Evolutionary conservation across 305 asterid genomes (phyloP), one percentile per base, ranked within the genome.

Genomic region (Solanum hybrid): DNA sequence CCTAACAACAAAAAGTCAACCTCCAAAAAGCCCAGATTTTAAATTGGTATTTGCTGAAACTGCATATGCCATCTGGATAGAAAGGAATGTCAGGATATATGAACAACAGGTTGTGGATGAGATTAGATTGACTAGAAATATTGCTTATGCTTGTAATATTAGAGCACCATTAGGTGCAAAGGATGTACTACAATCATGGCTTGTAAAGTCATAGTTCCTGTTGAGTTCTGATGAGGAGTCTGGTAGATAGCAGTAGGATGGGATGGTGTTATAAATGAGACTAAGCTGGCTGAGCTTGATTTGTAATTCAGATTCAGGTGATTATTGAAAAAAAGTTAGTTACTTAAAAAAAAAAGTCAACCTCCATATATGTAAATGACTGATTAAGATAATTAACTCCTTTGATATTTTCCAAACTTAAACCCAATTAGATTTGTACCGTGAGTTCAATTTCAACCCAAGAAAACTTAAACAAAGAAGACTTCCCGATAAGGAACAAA

Each of bases 381-480:
- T 64, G 85, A 60, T 80, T 64, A 80, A 38, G 84, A n/a, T 19
- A 60, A 11, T 51, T 15, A 64, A 88, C 73, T 78, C 73, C 42
- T 42, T n/a, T 6, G 26, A 32, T 15, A 88, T 37, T 34, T 78
- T 71, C 60, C 81, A 79, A 34, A 85, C 40, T 31, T 51, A 51
- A 79, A 37, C 64, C 64, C 7, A 7, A 37, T 36, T n/a, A 79
- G 42, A 51, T 42, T 60, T 38, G 85, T 42, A 45, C 84, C 80
- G 85, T 89, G 77, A 78, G 35, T 12, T 26, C 86, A 90, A 81
- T 71, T 80, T 89, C 60, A 87, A 81, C 34, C 88, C 38, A 87
- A 31, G 40, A 86, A 88, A 73, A 88, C 84, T 89, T 89, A 60
- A 26, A 88, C 90, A 84, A 73, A 7, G 35, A 87, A 77, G 87